These are phyloP conservation scores for Hypoxylon perforatum DNA, from an alignment of 495 filamentous ascomycete species.

Conservation along the genomic window DNA sequence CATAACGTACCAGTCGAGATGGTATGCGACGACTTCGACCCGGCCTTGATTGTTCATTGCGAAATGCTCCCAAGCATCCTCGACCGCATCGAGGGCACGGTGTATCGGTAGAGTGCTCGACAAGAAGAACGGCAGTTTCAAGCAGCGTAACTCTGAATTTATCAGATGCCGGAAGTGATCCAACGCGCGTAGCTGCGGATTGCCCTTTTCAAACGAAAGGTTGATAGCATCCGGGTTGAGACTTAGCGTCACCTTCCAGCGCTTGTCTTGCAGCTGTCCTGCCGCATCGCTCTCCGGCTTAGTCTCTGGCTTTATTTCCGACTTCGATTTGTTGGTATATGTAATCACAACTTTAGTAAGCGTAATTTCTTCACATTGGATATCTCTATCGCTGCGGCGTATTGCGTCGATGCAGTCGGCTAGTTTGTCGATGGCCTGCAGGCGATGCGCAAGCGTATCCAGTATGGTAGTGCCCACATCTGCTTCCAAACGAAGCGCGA, in stretches of 20 bases:
- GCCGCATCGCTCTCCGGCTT: conserved; percentile 7
- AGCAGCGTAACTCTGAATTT: conserved; percentile 58
- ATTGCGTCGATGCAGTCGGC: conserved; percentile 73
- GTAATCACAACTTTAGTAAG: conserved; percentile 70
- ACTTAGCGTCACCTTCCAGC: conserved; percentile 55
- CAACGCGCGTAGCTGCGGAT: conserved; percentile 80
- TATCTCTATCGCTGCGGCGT: conserved; percentile 57
- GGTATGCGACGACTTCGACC: conserved; percentile 54
- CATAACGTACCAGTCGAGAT: conserved; percentile 61
- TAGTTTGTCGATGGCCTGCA: conserved; percentile 71
- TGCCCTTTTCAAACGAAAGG: conserved; percentile 69
- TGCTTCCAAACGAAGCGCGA: conserved; percentile 67
- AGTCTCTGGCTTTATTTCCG: too few relatives aligned
- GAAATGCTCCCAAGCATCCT: conserved; percentile 52
- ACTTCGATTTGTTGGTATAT: conserved; percentile 57
- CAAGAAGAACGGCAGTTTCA: conserved; percentile 51
- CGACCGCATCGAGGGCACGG: conserved; percentile 68
- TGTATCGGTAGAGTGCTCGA: conserved; percentile 75
- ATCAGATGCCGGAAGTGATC: conserved; percentile 71
- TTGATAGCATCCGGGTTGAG: conserved; percentile 50
- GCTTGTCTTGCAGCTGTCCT: conserved; percentile 34
- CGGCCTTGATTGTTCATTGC: conserved; percentile 49
- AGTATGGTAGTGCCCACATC: conserved; percentile 68
- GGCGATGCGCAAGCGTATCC: conserved; percentile 61
- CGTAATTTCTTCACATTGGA: conserved; percentile 66